Percentiles rank a stretch among this genome's conserved stretches.
Conservation (phyloP, 306 rosid species). For the Medicago arabica region DNA sequence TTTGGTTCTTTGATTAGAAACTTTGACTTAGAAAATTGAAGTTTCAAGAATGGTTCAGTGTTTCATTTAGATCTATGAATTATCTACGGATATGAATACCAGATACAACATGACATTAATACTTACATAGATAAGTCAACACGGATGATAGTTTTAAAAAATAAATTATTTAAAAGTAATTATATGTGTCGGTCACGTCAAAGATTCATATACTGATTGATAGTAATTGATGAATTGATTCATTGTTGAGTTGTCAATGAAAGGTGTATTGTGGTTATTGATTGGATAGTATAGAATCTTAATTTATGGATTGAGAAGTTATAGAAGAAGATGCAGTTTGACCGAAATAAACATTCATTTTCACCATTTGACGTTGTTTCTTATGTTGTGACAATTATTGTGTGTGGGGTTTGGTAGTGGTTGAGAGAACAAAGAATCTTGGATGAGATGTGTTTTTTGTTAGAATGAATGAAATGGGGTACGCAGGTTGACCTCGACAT, state of each 20-base stretch:
- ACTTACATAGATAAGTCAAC: too few relatives aligned
- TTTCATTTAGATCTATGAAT: background rate
- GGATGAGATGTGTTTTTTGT: background rate
- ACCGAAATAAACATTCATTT: background rate
- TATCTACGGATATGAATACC: too few relatives aligned
- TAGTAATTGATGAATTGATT: background rate
- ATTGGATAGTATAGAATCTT: background rate
- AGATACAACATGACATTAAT: too few relatives aligned
- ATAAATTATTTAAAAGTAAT: too few relatives aligned
- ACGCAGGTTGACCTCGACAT: background rate
- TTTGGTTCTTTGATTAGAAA: background rate
- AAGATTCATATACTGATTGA: background rate
- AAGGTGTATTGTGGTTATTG: background rate
- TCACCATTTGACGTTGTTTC: background rate
- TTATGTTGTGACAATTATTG: conserved; percentile 5
- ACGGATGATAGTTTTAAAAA: too few relatives aligned
- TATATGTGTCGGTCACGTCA: too few relatives aligned
- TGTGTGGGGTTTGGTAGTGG: conserved; percentile 9
- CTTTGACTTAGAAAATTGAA: background rate
- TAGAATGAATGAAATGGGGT: background rate
- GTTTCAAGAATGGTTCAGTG: background rate
- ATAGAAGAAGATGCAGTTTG: background rate
- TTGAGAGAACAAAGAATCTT: conserved; percentile 2
- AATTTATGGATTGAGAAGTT: conserved; percentile 1
- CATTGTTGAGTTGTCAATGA: background rate